Conservation (phyloP, 495 filamentous ascomycete genomes). For the Cercophora scortea region DNA sequence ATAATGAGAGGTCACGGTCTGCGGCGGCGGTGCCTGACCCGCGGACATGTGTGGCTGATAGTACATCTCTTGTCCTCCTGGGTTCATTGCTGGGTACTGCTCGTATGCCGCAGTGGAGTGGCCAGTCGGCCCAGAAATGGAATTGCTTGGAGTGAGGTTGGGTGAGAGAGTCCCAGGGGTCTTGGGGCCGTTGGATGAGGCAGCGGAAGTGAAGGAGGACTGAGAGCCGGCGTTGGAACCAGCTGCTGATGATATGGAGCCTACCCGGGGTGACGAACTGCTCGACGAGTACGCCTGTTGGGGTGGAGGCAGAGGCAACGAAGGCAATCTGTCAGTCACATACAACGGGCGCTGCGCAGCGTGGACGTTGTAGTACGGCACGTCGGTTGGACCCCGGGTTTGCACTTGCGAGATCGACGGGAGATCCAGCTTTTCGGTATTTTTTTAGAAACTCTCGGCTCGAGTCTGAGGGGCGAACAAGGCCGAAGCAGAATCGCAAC, state of each 20-base stretch:
- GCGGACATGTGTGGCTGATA: constrained; percentile 76
- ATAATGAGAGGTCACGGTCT: constrained; percentile 71
- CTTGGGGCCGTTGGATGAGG: constrained; percentile 50
- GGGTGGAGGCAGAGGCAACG: constrained; percentile 62
- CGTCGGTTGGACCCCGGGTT: constrained; percentile 78
- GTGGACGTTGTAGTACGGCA: constrained; percentile 67
- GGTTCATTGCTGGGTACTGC: constrained; percentile 77
- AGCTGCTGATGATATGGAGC: constrained; percentile 52
- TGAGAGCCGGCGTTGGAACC: constrained; percentile 45
- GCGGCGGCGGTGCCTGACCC: constrained; percentile 69
- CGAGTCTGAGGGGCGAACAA: background rate
- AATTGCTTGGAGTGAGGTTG: constrained; percentile 31
- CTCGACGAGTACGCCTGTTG: constrained; percentile 55
- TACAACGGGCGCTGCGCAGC: constrained; percentile 59
- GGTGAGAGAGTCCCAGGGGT: constrained; percentile 42
- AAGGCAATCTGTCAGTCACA: constrained; percentile 68
- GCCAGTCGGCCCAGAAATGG: constrained; percentile 29
- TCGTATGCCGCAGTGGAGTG: constrained; percentile 43
- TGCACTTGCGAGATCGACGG: constrained; percentile 87
- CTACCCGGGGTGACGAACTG: constrained; percentile 61
- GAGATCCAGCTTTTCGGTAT: constrained; percentile 98
- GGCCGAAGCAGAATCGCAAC: constrained; percentile 2
- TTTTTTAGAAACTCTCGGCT: constrained; percentile 18
- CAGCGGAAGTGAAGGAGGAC: constrained; percentile 45
- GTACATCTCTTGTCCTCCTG: constrained; percentile 68